Percentiles rank a stretch among this genome's conserved stretches.
Evolutionary conservation across 2,329 filamentous ascomycete species (phyloP).

Genomic region (Orbilia oligospora): DNA sequence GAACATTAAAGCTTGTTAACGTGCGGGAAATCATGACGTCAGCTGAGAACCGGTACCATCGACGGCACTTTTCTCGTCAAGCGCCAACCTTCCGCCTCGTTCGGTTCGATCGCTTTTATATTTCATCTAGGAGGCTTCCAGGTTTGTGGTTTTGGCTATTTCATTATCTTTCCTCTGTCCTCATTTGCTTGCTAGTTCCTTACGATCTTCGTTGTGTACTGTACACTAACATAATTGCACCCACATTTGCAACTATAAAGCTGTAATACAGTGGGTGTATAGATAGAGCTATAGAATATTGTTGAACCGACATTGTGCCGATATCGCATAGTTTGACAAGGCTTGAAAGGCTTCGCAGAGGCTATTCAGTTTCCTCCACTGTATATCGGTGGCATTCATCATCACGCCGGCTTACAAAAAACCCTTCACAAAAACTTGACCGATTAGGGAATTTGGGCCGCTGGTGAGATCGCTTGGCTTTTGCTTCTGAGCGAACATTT

Average conservation of each 20-base stretch:
- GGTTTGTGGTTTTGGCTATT: background rate
- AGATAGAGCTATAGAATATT: background rate
- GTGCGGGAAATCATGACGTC: conserved; percentile 29
- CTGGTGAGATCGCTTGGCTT: conserved; percentile 16
- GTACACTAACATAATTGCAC: background rate
- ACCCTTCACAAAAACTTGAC: background rate
- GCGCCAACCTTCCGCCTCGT: conserved; percentile 4
- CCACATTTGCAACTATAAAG: background rate
- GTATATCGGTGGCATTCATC: background rate
- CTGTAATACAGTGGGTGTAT: background rate
- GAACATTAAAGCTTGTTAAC: conserved; percentile 24
- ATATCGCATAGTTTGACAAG: conserved; percentile 6
- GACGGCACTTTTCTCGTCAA: background rate
- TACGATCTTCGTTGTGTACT: background rate
- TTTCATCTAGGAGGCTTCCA: background rate
- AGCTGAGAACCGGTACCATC: too few species aligned
- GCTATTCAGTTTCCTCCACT: background rate
- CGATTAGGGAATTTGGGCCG: conserved; percentile 4
- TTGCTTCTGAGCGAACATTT: conserved; percentile 23
- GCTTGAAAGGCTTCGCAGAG: too few species aligned
- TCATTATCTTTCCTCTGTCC: background rate
- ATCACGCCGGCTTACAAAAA: background rate
- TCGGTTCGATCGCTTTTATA: conserved; percentile 45
- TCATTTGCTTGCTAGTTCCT: background rate
- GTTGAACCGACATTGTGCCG: conserved; percentile 9